Conservation (phyloP, 148 eudicot genomes). For the Vaccinium vitisidaea region DNA sequence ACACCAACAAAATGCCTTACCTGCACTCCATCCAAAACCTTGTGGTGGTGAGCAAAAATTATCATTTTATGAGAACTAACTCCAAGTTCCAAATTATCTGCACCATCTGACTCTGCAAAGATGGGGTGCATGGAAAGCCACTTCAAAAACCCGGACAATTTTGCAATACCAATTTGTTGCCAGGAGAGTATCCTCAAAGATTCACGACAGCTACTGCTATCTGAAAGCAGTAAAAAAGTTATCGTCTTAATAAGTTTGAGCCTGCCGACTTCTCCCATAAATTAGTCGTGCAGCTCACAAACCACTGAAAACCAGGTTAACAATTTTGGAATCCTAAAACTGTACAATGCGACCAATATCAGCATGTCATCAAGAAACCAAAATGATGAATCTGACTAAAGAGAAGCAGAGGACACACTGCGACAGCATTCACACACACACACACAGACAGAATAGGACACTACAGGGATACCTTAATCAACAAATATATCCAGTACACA, state of each 20-base stretch:
- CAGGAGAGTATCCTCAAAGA: slow-evolving; percentile 50
- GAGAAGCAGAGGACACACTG: neutral
- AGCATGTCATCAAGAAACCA: slow-evolving; percentile 5
- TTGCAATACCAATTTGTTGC: slow-evolving; percentile 86
- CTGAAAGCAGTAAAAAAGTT: slow-evolving; percentile 36
- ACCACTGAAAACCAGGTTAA: neutral
- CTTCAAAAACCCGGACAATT: slow-evolving; percentile 72
- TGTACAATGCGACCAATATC: neutral
- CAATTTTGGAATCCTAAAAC: neutral
- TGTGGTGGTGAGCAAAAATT: slow-evolving; percentile 92
- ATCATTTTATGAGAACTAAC: slow-evolving; percentile 84
- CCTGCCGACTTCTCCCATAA: slow-evolving; percentile 9
- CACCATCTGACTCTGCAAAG: slow-evolving; percentile 46
- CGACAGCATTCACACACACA: neutral
- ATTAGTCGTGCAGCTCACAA: neutral
- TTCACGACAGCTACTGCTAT: slow-evolving; percentile 24
- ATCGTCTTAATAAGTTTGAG: neutral
- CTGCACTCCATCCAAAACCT: slow-evolving; percentile 87
- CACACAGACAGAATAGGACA: neutral
- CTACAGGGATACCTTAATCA: slow-evolving; percentile 6
- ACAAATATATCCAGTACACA: neutral
- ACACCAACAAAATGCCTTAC: slow-evolving; percentile 38
- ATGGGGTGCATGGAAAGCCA: slow-evolving; percentile 95
- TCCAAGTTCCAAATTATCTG: slow-evolving; percentile 36
- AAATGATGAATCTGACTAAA: neutral